phyloP scores from a whole-genome alignment of 805 yeast species.

The Candida golubevii region DNA sequence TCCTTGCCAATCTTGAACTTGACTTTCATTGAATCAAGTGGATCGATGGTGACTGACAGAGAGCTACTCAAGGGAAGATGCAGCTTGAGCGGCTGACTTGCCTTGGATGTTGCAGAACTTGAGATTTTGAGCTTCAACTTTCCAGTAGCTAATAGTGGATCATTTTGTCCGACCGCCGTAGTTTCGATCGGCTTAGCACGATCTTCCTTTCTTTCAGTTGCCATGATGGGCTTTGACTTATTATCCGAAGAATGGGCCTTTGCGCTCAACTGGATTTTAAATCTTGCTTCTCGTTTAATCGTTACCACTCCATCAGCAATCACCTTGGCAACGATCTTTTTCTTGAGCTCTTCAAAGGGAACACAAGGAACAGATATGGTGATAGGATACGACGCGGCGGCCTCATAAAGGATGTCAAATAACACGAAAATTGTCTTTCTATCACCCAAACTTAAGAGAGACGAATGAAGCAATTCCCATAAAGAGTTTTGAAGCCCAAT shows the following conservation, averaged over 20 bases:
- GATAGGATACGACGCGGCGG: conserved; percentile 58
- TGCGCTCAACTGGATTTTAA: conserved; percentile 44
- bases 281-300: conserved; percentile 56
- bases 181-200: not conserved
- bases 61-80: not conserved
- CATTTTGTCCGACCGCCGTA: not conserved
- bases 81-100: not conserved
- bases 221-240: not conserved
- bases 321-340: conserved; percentile 57
- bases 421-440: conserved; percentile 62
- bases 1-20: conserved; percentile 12
- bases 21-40: conserved; percentile 4
- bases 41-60: conserved; percentile 8
- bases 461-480: conserved; percentile 68
- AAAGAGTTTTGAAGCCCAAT: conserved; percentile 53
- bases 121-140: conserved; percentile 6
- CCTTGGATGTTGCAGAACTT: not conserved
- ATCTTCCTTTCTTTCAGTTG: not conserved
- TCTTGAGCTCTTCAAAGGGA: conserved; percentile 37
- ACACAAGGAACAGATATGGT: conserved; percentile 63
- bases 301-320: conserved; percentile 51
- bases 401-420: conserved; percentile 59
- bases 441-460: conserved; percentile 53
- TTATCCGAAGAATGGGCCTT: conserved; percentile 3
- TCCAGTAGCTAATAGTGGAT: not conserved